Evolutionary conservation across 129 eudicot species (phyloP).

Genomic region (Arctium minus): DNA sequence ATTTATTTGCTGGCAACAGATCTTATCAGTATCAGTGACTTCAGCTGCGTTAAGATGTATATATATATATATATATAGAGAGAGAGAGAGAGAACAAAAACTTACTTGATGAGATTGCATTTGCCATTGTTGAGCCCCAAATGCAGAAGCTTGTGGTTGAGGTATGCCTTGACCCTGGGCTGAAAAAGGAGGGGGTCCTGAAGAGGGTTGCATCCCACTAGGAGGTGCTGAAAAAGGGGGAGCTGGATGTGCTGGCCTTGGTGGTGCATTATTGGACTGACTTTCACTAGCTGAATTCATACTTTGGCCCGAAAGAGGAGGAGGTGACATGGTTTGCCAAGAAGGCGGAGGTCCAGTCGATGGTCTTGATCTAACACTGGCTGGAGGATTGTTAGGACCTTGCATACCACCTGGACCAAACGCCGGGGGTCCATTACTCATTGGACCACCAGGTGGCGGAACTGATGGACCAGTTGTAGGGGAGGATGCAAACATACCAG

Average conservation of each 20-base stretch:
- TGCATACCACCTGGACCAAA: constrained; percentile 34
- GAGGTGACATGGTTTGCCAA: constrained; percentile 39
- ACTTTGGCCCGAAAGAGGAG: constrained; percentile 34
- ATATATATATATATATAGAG: no score
- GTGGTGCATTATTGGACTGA: constrained; percentile 35
- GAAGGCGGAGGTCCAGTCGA: constrained; percentile 37
- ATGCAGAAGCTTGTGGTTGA: constrained; percentile 48
- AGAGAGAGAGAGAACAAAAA: background rate
- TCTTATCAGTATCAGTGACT: no score
- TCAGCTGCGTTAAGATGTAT: no score
- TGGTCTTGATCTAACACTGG: constrained; percentile 35
- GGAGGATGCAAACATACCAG: constrained; percentile 37
- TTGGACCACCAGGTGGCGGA: constrained; percentile 25
- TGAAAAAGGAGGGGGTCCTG: constrained; percentile 45
- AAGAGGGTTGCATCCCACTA: constrained; percentile 11
- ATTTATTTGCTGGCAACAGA: no score
- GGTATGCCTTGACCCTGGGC: constrained; percentile 37
- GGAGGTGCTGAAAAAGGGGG: constrained; percentile 53
- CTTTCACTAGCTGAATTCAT: constrained; percentile 47
- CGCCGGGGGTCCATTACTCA: constrained; percentile 58
- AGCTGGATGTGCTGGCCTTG: constrained; percentile 42
- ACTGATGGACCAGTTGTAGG: constrained; percentile 33
- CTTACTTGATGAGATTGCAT: constrained; percentile 62
- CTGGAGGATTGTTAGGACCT: constrained; percentile 48
- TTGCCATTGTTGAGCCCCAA: constrained; percentile 68